Base-by-base conservation (phyloP, 768 basidiomycete species). In the Lactarius sanguifluus region DNA sequence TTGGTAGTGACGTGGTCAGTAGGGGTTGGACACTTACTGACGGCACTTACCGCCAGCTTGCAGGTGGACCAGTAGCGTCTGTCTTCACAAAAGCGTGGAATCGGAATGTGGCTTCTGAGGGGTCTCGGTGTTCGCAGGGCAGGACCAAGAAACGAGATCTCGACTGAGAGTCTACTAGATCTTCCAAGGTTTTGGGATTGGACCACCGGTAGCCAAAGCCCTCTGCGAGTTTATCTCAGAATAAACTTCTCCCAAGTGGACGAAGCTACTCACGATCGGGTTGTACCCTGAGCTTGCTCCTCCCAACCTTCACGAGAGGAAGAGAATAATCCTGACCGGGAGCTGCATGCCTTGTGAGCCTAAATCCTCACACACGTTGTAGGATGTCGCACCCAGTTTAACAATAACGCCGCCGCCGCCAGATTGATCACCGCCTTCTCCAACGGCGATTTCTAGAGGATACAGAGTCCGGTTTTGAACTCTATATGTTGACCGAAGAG, bases 131-230 rank as follows among this genome's bases (percentile, higher is more conserved):
- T 55, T 90, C 87, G 76, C 97, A 99, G 54, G 85, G 88, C 63
- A 98, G 83, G 1, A 92, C 90, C 54, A 96, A 86, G n/a, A 57
- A 23, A 28, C 43, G 62, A 18, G 62, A 36, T 23, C 58, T 59
- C 52, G 79, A 85, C 73, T 80, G 86, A 69, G 80, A 85, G 3
- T 83, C 77, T 28, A 95, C 79, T 1, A 99, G 79, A 70, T 97
- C 95, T 71, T 97, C 93, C 85, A 94, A 96, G 60, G 91, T 86
- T 47, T 96, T 84, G 3, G 94, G 85, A 54, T 84, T 77, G 56
- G 91, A 95, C 96, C 96, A 98, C 72, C 86, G 89, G 77, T 97
- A 98, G 23, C 95, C 95, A 73, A 98, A 98, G 18, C 97, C 97
- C 76, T 94, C 96, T 97, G 71, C 2, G 59, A 16, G 32, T 41